Evolutionary conservation across 179 eudicot genomes (phyloP), one percentile per base, ranked within the genome.

Genomic region (Beta macrorhiza): DNA sequence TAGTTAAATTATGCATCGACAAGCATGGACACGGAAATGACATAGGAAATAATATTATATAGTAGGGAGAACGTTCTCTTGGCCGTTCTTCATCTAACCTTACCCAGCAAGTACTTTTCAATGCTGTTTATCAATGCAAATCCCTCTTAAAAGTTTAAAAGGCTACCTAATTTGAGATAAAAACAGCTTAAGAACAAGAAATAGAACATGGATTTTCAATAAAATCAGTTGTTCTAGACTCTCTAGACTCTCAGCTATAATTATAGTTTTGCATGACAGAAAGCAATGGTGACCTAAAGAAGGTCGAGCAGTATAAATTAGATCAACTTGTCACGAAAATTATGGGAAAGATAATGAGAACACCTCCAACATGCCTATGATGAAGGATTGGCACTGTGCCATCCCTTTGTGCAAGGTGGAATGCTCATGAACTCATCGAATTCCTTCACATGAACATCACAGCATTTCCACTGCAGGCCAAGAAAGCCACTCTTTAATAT

Each of bases 351-450:
- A 52, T 14, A 56, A 67, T 7, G 6, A 69, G 45, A 82, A 72
- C 73, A 64, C 67, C 70, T 51, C 15, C 14, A 1, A 42, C 14
- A 58, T 67, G 19, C 32, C 77, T 83, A 90, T 11, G 89, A 80
- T 52, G 67, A 80, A 55, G 98, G 88, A 82, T 95, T 85, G 5
- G 93, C 97, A 85, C 89, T 86, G 92, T 93, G 99, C 99, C 99
- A 95, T 61, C 99, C 98, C 87, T 90, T 92, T 51, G 96, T 32
- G 87, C 99, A 95, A 57, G 99, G 95, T 16, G 95, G 94, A 59
- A 95, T 95, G 86, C 79, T 83, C 91, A 93, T 91, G 87, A 95
- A 95, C 90, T 95, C 97, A 16, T 95, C 99, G 44, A 95, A 93
- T 82, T 95, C 98, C 86, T 90, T 90, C 67, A 93, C 99, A 86